A percentile compares a stretch with the other conserved stretches of the same genome.
Conservation (phyloP, 2,329 filamentous ascomycete species). For the Penicillium decumbens region DNA sequence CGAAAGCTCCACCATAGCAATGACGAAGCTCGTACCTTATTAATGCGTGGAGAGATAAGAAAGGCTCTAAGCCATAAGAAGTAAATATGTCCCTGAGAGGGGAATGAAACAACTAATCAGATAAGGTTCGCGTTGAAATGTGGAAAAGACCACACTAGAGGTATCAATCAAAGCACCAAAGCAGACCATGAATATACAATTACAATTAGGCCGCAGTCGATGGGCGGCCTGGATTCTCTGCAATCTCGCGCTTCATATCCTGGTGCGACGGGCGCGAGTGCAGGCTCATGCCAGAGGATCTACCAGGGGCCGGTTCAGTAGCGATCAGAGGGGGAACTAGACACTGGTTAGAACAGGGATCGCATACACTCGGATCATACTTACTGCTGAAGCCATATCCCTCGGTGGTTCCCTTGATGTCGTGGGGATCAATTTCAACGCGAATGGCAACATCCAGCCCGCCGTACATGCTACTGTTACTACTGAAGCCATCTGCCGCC, state of each 20-base stretch:
- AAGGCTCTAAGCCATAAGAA: constrained; percentile 8
- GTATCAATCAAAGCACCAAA: constrained; percentile 7
- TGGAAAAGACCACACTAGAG: constrained; percentile 1
- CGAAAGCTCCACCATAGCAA: not conserved
- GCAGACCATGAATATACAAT: constrained; percentile 1
- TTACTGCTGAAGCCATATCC: constrained; percentile 49
- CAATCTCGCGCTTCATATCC: not conserved
- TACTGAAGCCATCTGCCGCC: constrained; percentile 54
- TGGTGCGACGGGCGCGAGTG: constrained; percentile 20
- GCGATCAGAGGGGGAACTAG: constrained; percentile 21
- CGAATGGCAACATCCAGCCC: constrained; percentile 45
- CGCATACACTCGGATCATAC: constrained; percentile 13
- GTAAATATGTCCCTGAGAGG: constrained; percentile 11
- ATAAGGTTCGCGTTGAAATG: not conserved
- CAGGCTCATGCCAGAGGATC: constrained; percentile 16
- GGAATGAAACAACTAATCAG: not conserved
- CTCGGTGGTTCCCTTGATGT: constrained; percentile 40
- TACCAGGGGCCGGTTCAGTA: constrained; percentile 13
- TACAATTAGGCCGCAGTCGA: constrained; percentile 22
- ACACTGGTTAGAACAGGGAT: not conserved
- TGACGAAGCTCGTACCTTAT: not conserved
- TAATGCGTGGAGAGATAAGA: constrained; percentile 4
- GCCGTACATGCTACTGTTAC: constrained; percentile 35
- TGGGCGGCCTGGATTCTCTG: constrained; percentile 11
- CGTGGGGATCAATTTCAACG: constrained; percentile 46